Base-by-base conservation (phyloP, 192 early-diverging fungal species). In the Coemansia guatemalensis region DNA sequence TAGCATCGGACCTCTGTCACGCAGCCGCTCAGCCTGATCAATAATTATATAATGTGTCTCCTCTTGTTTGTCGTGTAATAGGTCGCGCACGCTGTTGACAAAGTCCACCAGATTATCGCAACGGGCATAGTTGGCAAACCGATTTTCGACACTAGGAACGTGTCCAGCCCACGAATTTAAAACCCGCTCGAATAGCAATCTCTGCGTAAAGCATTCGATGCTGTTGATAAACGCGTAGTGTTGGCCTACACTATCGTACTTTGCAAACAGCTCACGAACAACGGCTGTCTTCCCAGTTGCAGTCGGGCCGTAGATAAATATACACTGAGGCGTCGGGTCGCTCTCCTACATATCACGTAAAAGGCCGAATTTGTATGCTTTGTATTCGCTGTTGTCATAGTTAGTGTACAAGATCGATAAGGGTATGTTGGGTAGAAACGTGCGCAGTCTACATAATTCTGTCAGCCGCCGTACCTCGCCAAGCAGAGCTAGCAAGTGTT, bases 11-110 rank as follows among this genome's bases (percentile, higher is more conserved):
- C 85, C 78, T 35, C 89, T 87, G 56, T 89, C 87, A 18, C 92
- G 82, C 48, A 98, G 76, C 22, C 88, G 71, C 65, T 95, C 92
- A 0, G 92, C 92, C 32, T 90, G 81, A 59, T 98, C 93, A 7
- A 95, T 65, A 0, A 94, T 79, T 59, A 89, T 50, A 52, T 85
- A 83, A 21, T 66, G 65, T 7, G 64, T 66, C 39, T 58, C 60
- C 3, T 59, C 35, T 6, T 53, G 26, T 27, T 47, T 48, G 8
- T 47, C 70, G 27, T 23, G 53, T 32, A 80, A 49, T 48, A 75
- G 32, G 2, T 62, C 64, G 8, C 59, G 63, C 21, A 65, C 67
- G 18, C 35, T 24, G 52, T 73, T 69, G 9, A 92, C 75, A 85
- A 94, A 96, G 33, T 93, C 91, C 20, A 85, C 85, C 53, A 86